A percentile compares a stretch with the other conserved stretches of the same genome.
Evolutionary conservation across 2,329 filamentous ascomycete species (phyloP).

Genomic region (Hypoxylon sp.): DNA sequence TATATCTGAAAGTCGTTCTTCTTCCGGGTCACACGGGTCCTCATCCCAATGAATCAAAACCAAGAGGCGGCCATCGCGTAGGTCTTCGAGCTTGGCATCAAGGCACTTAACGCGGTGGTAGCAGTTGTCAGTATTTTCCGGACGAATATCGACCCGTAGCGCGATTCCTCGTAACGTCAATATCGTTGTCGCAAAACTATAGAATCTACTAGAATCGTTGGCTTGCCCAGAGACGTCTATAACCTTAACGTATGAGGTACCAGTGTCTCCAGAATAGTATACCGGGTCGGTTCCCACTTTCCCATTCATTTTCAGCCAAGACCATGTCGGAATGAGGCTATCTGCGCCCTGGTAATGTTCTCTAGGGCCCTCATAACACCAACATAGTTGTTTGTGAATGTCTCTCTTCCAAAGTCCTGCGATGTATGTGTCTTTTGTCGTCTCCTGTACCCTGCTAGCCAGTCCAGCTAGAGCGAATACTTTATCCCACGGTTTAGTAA

Average conservation of each 20-base stretch:
- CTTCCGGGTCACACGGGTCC: background rate
- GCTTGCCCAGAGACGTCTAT: background rate
- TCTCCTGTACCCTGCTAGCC: background rate
- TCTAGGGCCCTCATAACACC: background rate
- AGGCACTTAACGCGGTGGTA: background rate
- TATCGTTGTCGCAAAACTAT: background rate
- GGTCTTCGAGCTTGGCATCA: background rate
- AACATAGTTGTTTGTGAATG: background rate
- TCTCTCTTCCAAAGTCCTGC: background rate
- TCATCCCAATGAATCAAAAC: background rate
- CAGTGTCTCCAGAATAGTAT: background rate
- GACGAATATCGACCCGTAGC: background rate
- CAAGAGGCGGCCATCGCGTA: background rate
- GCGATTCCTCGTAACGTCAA: background rate
- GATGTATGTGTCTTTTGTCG: background rate
- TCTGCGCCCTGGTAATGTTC: background rate
- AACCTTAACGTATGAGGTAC: background rate
- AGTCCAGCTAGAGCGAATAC: slow-evolving; percentile 1
- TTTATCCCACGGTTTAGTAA: background rate
- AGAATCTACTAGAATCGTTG: background rate
- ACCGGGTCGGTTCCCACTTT: background rate
- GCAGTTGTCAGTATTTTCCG: background rate
- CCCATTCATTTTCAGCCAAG: background rate
- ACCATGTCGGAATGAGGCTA: background rate
- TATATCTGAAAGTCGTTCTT: background rate